Percentiles rank a stretch among this genome's conserved stretches.
These are phyloP conservation scores for Dioscorea cayenensis DNA, from an alignment of 116 monocot species.

Conservation along the genomic window DNA sequence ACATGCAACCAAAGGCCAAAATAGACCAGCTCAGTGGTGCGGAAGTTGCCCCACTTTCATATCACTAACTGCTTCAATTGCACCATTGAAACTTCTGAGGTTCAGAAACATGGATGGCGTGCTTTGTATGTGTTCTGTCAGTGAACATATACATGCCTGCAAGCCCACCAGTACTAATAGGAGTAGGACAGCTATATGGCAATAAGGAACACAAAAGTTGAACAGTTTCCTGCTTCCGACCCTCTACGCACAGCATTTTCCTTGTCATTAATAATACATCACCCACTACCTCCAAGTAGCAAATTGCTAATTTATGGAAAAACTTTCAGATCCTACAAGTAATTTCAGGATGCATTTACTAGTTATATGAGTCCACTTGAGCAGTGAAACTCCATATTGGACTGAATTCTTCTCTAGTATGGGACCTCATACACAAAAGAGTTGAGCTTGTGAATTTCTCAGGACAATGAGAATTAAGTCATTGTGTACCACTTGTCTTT, in stretches of 20 bases:
- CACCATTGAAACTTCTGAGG: not conserved
- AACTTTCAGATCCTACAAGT: too few species aligned
- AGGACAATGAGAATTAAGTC: too few species aligned
- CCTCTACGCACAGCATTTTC: not conserved
- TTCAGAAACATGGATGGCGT: not conserved
- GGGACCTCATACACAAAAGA: too few species aligned
- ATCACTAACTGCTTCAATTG: not conserved
- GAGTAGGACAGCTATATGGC: not conserved
- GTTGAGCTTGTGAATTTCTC: too few species aligned
- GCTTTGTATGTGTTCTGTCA: not conserved
- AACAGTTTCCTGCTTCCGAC: not conserved
- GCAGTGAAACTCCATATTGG: too few species aligned
- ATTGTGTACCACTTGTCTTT: too few species aligned
- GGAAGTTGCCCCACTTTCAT: not conserved
- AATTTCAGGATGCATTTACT: too few species aligned
- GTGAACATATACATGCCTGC: not conserved
- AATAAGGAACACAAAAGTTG: not conserved
- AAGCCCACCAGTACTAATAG: too few species aligned
- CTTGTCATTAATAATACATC: not conserved
- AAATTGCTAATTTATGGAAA: too few species aligned
- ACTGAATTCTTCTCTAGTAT: too few species aligned
- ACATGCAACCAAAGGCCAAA: not conserved
- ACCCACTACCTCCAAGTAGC: too few species aligned
- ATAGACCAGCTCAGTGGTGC: constrained; percentile 1
- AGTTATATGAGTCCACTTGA: too few species aligned